Conservation (phyloP, 768 basidiomycete species). For the Xerocomellus chrysenteron region DNA sequence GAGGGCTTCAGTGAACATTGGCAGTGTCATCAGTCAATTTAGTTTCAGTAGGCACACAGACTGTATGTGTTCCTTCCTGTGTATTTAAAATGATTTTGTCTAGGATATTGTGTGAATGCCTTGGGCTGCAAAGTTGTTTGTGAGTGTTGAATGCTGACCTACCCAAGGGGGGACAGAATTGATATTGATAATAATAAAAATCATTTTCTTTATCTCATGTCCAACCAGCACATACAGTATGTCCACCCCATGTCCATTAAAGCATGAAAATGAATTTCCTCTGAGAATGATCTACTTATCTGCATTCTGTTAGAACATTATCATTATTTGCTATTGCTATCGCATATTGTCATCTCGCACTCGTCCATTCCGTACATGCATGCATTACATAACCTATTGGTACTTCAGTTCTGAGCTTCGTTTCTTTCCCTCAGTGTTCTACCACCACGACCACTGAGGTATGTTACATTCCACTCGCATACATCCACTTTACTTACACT, state of each 20-base stretch:
- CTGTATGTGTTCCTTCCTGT: not conserved
- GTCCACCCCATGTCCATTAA: not conserved
- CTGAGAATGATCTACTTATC: constrained; percentile 57
- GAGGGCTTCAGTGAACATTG: constrained; percentile 70
- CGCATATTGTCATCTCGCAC: too few relatives aligned
- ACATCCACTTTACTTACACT: too few relatives aligned
- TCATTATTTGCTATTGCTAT: too few relatives aligned
- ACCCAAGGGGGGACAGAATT: constrained; percentile 69
- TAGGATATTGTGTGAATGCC: constrained; percentile 64
- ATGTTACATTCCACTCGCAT: too few relatives aligned
- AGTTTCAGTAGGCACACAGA: constrained; percentile 44
- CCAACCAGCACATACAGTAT: constrained; percentile 65
- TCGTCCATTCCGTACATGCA: too few relatives aligned
- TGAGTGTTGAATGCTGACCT: constrained; percentile 27
- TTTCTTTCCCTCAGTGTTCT: too few relatives aligned
- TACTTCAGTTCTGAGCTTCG: too few relatives aligned
- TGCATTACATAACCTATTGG: too few relatives aligned
- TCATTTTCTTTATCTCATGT: constrained; percentile 63
- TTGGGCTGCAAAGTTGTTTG: constrained; percentile 70
- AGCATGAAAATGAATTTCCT: not conserved
- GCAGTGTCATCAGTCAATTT: constrained; percentile 70
- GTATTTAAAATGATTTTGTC: not conserved
- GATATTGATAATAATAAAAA: constrained; percentile 77
- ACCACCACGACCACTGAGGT: too few relatives aligned
- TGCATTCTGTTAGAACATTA: too few relatives aligned